Base-by-base conservation (phyloP, 345 rosid genomes). In the Aquilaria malaccensis region DNA sequence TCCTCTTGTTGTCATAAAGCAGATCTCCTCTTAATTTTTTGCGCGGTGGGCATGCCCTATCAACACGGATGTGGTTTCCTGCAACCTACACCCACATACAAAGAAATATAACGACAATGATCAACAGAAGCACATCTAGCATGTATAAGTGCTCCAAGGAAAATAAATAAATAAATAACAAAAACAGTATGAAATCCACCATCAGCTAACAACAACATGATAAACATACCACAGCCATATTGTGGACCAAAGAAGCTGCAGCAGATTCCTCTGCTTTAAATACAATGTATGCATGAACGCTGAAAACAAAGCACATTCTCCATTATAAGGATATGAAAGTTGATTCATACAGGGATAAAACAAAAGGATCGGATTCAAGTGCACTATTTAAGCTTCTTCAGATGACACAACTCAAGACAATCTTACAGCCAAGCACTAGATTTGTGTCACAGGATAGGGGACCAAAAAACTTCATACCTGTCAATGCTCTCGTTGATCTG, bases 21-120 rank as follows among this genome's bases (percentile, higher is more conserved):
- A 78, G 69, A 75, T 73, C 88, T 58, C 83, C 91, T 74, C 82
- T 95, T 72, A 88, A 67, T 72, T 88, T 91, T 68, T 95, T 95
- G 33, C 93, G 87, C 63, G 99, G 99, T 2, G 99, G 97, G 70
- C 96, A 86, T 9, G 97, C 97, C 79, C 96, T 73, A 77, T 95
- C 99, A 52, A 95, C 95, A 33, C 97, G 97, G 52, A 95, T 70
- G 60, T 95, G 99, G 68, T 95, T 85, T 62, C 94, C 96, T 62
- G 72, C 93, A 74, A 91, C 79, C 97, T 94, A 54, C 22, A 68
- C 48, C 13, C 47, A 67, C 22, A 46, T 13, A 51, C 30, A 71
- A 14, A 66, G 63, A 61, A 13, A 59, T 31, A 13, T 5, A 50
- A 12, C 54, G 13, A 50, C 57, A 65, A 30, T 58, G 69, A 31